Conservation (phyloP, 805 yeast genomes). For the Suhomyces tanzawaensis region DNA sequence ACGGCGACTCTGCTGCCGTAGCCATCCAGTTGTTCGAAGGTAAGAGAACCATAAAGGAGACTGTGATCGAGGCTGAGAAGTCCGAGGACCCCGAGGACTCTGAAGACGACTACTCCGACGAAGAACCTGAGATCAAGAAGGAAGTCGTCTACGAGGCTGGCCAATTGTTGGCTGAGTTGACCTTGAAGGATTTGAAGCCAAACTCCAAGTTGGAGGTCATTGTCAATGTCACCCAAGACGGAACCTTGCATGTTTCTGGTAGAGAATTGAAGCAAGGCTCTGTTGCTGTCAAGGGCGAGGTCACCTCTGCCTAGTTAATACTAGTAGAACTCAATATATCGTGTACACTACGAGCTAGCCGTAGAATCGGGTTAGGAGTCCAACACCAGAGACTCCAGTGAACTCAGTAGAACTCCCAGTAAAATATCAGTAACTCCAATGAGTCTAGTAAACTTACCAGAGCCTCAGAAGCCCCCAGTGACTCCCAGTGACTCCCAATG, state of each 20-base stretch:
- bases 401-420: no score
- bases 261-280: conserved; percentile 63
- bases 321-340: no score
- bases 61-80: conserved; percentile 67
- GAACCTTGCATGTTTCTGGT: conserved; percentile 61
- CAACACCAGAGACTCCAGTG: no score
- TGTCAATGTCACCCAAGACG: conserved; percentile 63
- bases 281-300: conserved; percentile 55
- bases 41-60: conserved; percentile 78
- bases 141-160: conserved; percentile 74
- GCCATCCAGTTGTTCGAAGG: conserved; percentile 80
- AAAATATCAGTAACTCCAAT: no score
- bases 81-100: conserved; percentile 52
- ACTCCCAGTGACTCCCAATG: no score
- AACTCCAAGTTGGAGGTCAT: conserved; percentile 67
- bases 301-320: conserved; percentile 17
- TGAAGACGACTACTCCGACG: conserved; percentile 55
- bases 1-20: conserved; percentile 57
- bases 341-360: no score
- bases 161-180: conserved; percentile 72
- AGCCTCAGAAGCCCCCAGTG: no score
- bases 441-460: no score
- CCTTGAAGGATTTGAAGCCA: conserved; percentile 64
- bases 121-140: conserved; percentile 85
- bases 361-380: no score